Conservation (phyloP, 2,329 filamentous ascomycete genomes). For the Gliomastix tumulicola region DNA sequence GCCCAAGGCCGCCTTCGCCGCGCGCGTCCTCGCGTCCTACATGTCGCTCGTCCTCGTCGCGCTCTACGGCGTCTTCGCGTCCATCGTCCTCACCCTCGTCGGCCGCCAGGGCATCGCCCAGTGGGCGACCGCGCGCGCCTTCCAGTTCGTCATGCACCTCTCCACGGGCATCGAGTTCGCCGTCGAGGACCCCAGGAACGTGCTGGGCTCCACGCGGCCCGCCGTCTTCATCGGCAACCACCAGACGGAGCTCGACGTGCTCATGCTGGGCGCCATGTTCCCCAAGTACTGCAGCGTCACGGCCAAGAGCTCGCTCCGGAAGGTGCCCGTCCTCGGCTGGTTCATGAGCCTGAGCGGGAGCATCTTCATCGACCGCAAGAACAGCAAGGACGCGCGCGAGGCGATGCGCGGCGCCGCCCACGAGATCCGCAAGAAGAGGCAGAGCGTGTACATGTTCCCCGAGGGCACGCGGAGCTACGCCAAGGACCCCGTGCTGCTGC, state of each 20-base stretch:
- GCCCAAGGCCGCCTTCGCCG: constrained; percentile 58
- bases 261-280: constrained; percentile 85
- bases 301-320: constrained; percentile 78
- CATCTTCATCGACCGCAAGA: constrained; percentile 92
- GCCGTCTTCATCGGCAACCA: constrained; percentile 93
- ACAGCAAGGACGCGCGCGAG: constrained; percentile 71
- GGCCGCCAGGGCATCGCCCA: constrained; percentile 74
- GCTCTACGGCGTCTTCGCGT: constrained; percentile 68
- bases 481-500: constrained; percentile 70
- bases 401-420: constrained; percentile 79
- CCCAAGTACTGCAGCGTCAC: constrained; percentile 89
- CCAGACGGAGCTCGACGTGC: constrained; percentile 90
- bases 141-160: constrained; percentile 71
- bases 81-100: constrained; percentile 60
- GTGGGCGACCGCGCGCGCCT: constrained; percentile 74
- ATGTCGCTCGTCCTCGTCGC: constrained; percentile 54
- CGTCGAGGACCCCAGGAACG: constrained; percentile 57
- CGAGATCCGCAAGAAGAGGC: constrained; percentile 65
- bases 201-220: constrained; percentile 62
- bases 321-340: constrained; percentile 82
- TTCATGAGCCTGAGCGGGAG: constrained; percentile 85
- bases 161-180: constrained; percentile 74
- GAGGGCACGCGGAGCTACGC: constrained; percentile 92
- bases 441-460: constrained; percentile 81
- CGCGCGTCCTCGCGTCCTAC: constrained; percentile 61